These are phyloP conservation scores for Microsporum canis DNA, from an alignment of 2,329 filamentous ascomycete genomes.

Conservation along the genomic window DNA sequence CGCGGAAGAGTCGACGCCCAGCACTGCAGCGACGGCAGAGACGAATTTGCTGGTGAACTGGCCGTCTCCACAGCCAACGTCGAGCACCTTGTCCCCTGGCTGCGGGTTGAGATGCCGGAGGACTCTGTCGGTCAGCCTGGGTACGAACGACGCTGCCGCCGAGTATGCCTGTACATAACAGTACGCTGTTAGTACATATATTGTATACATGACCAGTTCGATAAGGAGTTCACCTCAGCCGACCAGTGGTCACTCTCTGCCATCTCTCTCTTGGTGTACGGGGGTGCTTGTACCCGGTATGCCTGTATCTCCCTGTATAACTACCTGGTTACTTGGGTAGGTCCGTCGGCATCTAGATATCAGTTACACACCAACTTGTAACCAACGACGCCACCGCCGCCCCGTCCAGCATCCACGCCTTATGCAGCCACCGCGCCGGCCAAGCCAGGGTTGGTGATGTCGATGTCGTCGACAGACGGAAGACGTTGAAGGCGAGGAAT, in stretches of 20 bases:
- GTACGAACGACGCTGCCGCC: constrained; percentile 52
- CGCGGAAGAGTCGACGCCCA: constrained; percentile 49
- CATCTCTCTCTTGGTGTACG: constrained; percentile 3
- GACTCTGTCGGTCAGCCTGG: constrained; percentile 49
- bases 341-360: too few species aligned
- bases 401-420: too few species aligned
- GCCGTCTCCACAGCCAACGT: constrained; percentile 56
- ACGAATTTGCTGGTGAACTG: constrained; percentile 47
- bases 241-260: constrained; percentile 29
- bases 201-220: background rate
- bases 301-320: background rate
- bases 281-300: background rate
- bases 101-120: constrained; percentile 49
- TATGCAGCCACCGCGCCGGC: too few species aligned
- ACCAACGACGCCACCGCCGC: too few species aligned
- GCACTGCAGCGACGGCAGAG: constrained; percentile 39
- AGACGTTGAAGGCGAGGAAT: too few species aligned
- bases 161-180: constrained; percentile 43
- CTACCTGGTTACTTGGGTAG: too few species aligned
- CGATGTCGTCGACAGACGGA: too few species aligned
- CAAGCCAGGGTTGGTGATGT: too few species aligned
- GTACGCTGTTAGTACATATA: background rate
- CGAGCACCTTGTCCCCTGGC: constrained; percentile 48
- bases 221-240: constrained; percentile 21
- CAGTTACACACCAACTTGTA: too few species aligned